phyloP scores from a whole-genome alignment of 331 rosid species.

The Malus hybrid region DNA sequence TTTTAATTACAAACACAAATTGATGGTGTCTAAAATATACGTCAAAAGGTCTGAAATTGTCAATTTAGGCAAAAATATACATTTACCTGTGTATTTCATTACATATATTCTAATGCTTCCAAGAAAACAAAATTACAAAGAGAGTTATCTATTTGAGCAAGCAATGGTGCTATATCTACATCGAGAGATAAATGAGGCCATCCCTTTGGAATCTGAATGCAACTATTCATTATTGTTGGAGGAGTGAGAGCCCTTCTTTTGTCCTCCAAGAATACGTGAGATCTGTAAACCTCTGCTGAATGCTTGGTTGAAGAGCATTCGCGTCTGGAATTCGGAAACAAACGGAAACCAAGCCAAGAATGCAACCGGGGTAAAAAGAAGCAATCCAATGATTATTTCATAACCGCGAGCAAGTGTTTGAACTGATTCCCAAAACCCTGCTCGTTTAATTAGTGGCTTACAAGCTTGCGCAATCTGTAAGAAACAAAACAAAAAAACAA shows the following conservation, averaged over 20 bases:
- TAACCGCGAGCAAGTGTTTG: constrained; percentile 76
- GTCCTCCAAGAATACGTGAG: constrained; percentile 82
- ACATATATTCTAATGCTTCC: neutral
- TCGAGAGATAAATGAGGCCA: neutral
- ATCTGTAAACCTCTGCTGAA: constrained; percentile 96
- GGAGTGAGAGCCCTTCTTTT: constrained; percentile 42
- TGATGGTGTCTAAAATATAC: neutral
- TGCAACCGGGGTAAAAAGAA: constrained; percentile 86
- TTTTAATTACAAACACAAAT: too few species aligned
- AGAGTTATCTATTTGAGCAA: neutral
- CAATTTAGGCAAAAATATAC: neutral
- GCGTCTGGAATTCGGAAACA: constrained; percentile 90
- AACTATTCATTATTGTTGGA: constrained; percentile 57
- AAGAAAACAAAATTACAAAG: neutral
- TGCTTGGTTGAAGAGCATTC: constrained; percentile 98
- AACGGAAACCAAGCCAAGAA: constrained; percentile 98
- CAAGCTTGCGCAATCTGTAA: constrained; percentile 92
- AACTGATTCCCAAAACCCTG: constrained; percentile 67
- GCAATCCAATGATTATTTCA: constrained; percentile 75
- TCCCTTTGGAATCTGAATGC: neutral
- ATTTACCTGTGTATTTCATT: too few species aligned
- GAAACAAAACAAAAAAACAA: neutral
- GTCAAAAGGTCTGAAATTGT: neutral
- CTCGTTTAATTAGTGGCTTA: constrained; percentile 40
- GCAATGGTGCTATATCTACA: neutral